Percentiles rank a stretch among this genome's conserved stretches.
Evolutionary conservation across 1,284 basidiomycete genomes (phyloP).

Genomic region (Cystobasidium slooffiae): DNA sequence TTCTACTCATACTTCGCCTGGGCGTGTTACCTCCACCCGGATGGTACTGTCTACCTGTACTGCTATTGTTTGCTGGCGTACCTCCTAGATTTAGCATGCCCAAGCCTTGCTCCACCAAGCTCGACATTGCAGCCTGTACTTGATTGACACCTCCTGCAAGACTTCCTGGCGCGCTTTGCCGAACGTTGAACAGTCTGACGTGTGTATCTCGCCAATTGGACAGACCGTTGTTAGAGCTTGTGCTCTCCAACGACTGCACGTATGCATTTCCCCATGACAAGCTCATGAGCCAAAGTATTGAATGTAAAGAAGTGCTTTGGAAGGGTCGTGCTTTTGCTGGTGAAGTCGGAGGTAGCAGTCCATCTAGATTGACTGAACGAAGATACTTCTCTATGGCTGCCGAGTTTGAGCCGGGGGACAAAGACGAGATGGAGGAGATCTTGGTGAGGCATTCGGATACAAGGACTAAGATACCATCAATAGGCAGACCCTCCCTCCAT

Average conservation of each 20-base stretch:
- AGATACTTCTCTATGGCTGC: slow-evolving; percentile 66
- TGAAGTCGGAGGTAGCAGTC: slow-evolving; percentile 72
- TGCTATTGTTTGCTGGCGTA: neutral
- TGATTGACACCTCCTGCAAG: slow-evolving; percentile 5
- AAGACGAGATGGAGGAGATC: slow-evolving; percentile 57
- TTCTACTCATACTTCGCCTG: slow-evolving; percentile 26
- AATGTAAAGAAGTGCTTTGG: slow-evolving; percentile 72
- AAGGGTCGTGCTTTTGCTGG: slow-evolving; percentile 72
- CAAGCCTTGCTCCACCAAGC: slow-evolving; percentile 32
- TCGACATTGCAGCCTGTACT: slow-evolving; percentile 35
- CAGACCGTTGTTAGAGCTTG: slow-evolving; percentile 73
- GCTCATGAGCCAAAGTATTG: slow-evolving; percentile 83
- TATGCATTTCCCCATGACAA: slow-evolving; percentile 92
- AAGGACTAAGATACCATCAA: slow-evolving; percentile 80
- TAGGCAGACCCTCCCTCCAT: slow-evolving; percentile 83
- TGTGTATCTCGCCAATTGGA: slow-evolving; percentile 86
- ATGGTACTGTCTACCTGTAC: neutral
- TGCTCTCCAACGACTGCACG: slow-evolving; percentile 59
- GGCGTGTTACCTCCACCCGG: slow-evolving; percentile 6
- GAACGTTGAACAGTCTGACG: slow-evolving; percentile 84
- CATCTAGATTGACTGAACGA: slow-evolving; percentile 67
- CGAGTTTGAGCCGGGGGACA: slow-evolving; percentile 59
- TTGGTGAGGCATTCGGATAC: slow-evolving; percentile 84
- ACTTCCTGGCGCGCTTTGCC: slow-evolving; percentile 61
- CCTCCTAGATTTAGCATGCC: slow-evolving; percentile 35